Evolutionary conservation across 192 early-diverging fungal species (phyloP).

Genomic region (Coemansia sp.): DNA sequence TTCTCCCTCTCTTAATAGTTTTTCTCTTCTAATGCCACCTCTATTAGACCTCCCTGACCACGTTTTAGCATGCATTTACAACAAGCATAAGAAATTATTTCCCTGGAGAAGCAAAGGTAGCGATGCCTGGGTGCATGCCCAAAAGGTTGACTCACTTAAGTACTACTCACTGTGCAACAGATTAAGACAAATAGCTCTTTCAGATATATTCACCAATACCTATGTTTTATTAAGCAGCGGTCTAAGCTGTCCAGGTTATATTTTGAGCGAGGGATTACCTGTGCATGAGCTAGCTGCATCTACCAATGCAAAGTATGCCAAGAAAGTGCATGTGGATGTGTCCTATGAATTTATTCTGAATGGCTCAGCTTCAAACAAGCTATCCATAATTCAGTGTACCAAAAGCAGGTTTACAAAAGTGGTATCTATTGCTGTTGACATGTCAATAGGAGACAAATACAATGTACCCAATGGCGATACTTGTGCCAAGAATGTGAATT

Average conservation of each 20-base stretch:
- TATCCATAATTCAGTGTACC: neutral
- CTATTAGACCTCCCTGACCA: neutral
- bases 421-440: neutral
- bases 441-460: neutral
- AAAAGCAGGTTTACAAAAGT: neutral
- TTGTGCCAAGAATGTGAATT: neutral
- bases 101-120: neutral
- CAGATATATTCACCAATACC: neutral
- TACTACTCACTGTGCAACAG: neutral
- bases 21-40: neutral
- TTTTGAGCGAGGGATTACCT: neutral
- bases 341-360: neutral
- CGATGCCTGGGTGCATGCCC: neutral
- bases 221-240: neutral
- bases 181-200: neutral
- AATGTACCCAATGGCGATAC: neutral
- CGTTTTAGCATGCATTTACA: neutral
- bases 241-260: neutral
- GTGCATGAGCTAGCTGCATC: neutral
- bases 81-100: neutral
- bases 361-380: neutral
- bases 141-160: neutral
- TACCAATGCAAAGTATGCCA: neutral
- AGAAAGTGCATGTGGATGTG: neutral
- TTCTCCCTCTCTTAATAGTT: neutral